Evolutionary conservation across 2,329 filamentous ascomycete genomes (phyloP), one percentile per base, ranked within the genome.

Genomic region (Colletotrichum destructivum): DNA sequence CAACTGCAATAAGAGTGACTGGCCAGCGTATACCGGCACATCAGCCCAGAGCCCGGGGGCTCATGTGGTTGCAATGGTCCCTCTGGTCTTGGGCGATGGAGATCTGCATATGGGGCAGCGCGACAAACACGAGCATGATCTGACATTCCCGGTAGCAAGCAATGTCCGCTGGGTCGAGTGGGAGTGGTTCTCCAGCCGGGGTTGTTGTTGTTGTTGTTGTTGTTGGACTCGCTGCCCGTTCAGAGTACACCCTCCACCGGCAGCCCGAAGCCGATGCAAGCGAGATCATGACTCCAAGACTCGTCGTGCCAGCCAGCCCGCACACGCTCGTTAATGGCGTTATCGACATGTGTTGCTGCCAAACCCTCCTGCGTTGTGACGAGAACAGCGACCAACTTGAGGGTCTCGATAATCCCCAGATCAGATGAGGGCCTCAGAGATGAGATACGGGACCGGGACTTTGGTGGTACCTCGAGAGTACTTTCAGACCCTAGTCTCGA

Each of bases 1-100:
- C 69, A 68, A 68, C 51, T 68, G 64, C 63, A 61, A 54, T 49
- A 62, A 31, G 47, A 16, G 44, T 46, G 47, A 35, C 63, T 26
- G 26, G 26, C 26, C 26, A 26, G 26, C 26, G 26, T 26, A 51
- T 42, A 31, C 63, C 63, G 42, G 31, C 63, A 62, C 35, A 26
- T 38, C 21, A 44, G 42, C 31, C 42, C 67, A 49, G 52, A 26
- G 31, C 5, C 49, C 6, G 23, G 49, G 13, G 40, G n/a, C 23
- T 6, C 18, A 26, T 46, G 38, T 54, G 40, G 46, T 61, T 18
- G 16, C 42, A 44, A 16, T 59, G 56, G 56, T 42, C 47, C 42
- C 65, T 47, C 54, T 47, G 40, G 12, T 12, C 35, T 8, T 54
- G 16, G 49, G 12, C 18, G 40, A 40, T 44, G n/a, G 40, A 18